Percentiles rank a stretch among this genome's conserved stretches.
Evolutionary conservation across 2,329 filamentous ascomycete species (phyloP).

Genomic region (Paraconiothyrium sp.): DNA sequence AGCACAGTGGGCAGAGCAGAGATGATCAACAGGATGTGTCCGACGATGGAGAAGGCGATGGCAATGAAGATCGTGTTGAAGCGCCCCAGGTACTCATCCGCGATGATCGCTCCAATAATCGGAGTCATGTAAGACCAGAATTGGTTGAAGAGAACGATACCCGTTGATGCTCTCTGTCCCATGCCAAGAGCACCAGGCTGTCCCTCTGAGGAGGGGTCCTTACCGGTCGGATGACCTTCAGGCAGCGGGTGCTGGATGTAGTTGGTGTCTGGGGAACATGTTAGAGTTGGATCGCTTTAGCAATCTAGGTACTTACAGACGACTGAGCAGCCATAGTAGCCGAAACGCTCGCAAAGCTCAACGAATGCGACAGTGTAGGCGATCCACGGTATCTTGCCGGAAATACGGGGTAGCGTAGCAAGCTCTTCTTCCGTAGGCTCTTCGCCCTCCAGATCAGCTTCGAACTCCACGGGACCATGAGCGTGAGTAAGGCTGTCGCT

Average conservation of each 20-base stretch:
- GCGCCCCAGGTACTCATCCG: conserved; percentile 67
- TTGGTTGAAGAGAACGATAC: conserved; percentile 50
- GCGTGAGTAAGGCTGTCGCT: conserved; percentile 24
- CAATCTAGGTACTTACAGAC: conserved; percentile 62
- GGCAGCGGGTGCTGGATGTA: conserved; percentile 51
- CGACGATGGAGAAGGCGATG: conserved; percentile 59
- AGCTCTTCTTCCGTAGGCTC: conserved; percentile 70
- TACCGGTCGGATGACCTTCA: conserved; percentile 44
- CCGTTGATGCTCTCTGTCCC: conserved; percentile 50
- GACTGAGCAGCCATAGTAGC: conserved; percentile 77
- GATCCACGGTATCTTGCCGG: conserved; percentile 70
- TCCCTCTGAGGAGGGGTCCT: conserved; percentile 39
- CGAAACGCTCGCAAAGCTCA: conserved; percentile 80
- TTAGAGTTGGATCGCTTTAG: not conserved
- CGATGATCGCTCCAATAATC: conserved; percentile 64
- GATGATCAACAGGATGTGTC: conserved; percentile 64
- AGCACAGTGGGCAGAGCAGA: conserved; percentile 62
- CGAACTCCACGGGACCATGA: conserved; percentile 38
- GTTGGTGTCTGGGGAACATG: conserved; percentile 46
- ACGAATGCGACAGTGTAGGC: conserved; percentile 77
- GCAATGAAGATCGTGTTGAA: conserved; percentile 68
- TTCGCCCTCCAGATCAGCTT: conserved; percentile 46
- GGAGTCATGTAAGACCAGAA: conserved; percentile 55
- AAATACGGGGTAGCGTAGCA: conserved; percentile 68
- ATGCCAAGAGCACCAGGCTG: conserved; percentile 48